A percentile compares a stretch with the other conserved stretches of the same genome.
Evolutionary conservation across 2,329 filamentous ascomycete species (phyloP).

Genomic region (Fusarium zealandicum): DNA sequence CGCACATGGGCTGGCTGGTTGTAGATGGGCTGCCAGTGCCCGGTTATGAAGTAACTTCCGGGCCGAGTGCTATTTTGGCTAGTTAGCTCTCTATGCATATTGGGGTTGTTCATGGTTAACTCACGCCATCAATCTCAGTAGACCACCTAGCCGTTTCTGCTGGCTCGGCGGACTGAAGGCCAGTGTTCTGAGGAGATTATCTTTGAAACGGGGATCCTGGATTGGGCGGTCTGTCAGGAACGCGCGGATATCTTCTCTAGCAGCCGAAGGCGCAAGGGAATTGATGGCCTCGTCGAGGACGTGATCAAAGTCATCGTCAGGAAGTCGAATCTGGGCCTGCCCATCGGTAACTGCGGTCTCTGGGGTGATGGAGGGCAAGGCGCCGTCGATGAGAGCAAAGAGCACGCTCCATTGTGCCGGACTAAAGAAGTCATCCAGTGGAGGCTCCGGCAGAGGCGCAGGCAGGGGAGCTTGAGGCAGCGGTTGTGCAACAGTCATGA

Average conservation of each 20-base stretch:
- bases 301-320: conserved; percentile 58
- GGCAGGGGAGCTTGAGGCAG: conserved; percentile 22
- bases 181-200: conserved; percentile 55
- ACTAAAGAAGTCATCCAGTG: conserved; percentile 50
- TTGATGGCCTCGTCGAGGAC: conserved; percentile 50
- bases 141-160: conserved; percentile 48
- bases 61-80: conserved; percentile 60
- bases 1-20: conserved; percentile 67
- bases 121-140: conserved; percentile 55
- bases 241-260: conserved; percentile 54
- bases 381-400: conserved; percentile 62
- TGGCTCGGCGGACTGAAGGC: conserved; percentile 44
- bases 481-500: conserved; percentile 31
- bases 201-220: conserved; percentile 60
- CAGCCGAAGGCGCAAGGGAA: conserved; percentile 49
- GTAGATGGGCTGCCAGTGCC: conserved; percentile 68
- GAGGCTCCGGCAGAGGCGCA: conserved; percentile 40
- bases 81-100: conserved; percentile 3
- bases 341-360: conserved; percentile 50
- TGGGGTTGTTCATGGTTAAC: conserved; percentile 25
- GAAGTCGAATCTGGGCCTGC: conserved; percentile 53
- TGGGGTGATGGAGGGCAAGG: conserved; percentile 65
- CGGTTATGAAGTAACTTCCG: conserved; percentile 71
- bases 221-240: conserved; percentile 62
- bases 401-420: conserved; percentile 62